These are phyloP conservation scores for Pouteria campechiana DNA, from an alignment of 179 eudicot species.

Conservation along the genomic window DNA sequence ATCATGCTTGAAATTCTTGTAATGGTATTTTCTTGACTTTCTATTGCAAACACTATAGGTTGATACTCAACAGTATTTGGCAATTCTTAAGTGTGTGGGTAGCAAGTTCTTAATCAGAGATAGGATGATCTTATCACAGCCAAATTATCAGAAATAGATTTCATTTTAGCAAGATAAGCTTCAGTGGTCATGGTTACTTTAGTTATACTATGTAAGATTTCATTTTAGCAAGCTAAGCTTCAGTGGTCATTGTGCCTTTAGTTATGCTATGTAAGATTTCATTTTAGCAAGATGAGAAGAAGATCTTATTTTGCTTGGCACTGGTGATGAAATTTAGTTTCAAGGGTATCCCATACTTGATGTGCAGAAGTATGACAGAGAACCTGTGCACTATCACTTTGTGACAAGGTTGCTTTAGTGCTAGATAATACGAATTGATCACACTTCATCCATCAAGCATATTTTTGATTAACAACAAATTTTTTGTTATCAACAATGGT, in stretches of 20 bases:
- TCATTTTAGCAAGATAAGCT: background rate
- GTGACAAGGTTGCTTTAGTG: background rate
- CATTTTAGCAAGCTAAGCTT: background rate
- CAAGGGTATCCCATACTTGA: background rate
- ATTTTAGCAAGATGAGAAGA: background rate
- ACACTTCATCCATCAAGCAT: background rate
- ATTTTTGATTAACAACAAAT: background rate
- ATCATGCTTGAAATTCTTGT: too few relatives aligned
- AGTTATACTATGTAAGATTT: background rate
- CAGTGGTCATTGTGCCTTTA: background rate
- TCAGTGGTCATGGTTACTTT: background rate
- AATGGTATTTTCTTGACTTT: too few relatives aligned
- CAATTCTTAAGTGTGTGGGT: too few relatives aligned
- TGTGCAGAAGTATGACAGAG: background rate
- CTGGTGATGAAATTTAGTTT: background rate
- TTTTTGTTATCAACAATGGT: background rate
- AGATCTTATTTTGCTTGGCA: background rate
- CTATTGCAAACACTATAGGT: too few relatives aligned
- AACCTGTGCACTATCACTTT: background rate
- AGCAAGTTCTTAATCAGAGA: background rate
- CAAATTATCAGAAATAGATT: background rate
- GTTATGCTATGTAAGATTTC: background rate
- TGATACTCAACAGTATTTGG: too few relatives aligned
- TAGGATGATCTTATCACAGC: background rate
- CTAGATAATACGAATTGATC: background rate